Conservation (phyloP, 768 basidiomycete species). For the Naganishia randhawae region DNA sequence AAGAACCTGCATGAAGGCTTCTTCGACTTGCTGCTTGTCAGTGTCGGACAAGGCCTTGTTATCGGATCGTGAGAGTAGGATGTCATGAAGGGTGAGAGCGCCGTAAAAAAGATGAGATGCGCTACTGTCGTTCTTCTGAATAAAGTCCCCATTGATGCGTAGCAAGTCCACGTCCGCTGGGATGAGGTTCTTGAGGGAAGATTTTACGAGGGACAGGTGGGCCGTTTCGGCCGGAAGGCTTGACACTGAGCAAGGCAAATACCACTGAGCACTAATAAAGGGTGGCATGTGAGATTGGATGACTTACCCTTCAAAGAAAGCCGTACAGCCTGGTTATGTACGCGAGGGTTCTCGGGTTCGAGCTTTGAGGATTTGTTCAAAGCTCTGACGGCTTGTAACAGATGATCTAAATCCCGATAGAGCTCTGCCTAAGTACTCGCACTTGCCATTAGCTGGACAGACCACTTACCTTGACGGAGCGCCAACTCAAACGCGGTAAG, state of each 20-base stretch:
- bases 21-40: conserved; percentile 27
- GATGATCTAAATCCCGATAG: background rate
- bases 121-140: conserved; percentile 21
- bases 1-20: conserved; percentile 21
- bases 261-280: background rate
- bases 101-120: conserved; percentile 16
- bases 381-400: conserved; percentile 14
- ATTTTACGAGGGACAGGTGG: conserved; percentile 14
- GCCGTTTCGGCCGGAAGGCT: conserved; percentile 7
- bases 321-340: conserved; percentile 22
- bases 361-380: conserved; percentile 2
- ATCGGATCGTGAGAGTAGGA: conserved; percentile 7
- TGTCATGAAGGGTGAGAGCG: conserved; percentile 10
- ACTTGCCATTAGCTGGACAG: background rate
- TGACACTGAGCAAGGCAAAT: background rate
- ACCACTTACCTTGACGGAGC: conserved; percentile 18
- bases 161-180: conserved; percentile 21
- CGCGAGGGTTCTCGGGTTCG: conserved; percentile 13
- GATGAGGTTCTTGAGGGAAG: conserved; percentile 3
- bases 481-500: conserved; percentile 24
- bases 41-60: conserved; percentile 3
- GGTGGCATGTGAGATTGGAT: background rate
- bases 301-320: conserved; percentile 14
- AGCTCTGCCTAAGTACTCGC: background rate
- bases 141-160: conserved; percentile 26